phyloP scores from a whole-genome alignment of 345 rosid species.

The Citrus medica region DNA sequence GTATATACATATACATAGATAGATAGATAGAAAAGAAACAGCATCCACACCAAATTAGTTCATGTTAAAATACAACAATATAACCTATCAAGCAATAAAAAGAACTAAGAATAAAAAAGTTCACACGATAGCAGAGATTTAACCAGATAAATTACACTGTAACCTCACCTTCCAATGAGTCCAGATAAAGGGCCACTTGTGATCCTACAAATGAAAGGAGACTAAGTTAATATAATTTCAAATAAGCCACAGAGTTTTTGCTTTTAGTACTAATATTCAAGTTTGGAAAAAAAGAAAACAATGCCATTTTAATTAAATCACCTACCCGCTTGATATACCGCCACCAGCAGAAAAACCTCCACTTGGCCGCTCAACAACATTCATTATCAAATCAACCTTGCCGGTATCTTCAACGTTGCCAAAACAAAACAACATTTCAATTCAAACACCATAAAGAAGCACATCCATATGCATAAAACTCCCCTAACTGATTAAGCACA shows the following conservation, averaged over 20 bases:
- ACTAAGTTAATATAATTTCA: neutral
- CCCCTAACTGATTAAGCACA: neutral
- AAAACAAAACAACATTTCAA: conserved; percentile 5
- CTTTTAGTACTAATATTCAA: neutral
- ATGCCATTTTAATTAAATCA: conserved; percentile 9
- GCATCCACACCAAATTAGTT: no score
- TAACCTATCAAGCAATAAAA: neutral
- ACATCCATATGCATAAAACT: neutral
- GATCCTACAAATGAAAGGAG: conserved; percentile 52
- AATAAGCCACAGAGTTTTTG: neutral
- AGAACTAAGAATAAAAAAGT: neutral
- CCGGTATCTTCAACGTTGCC: conserved; percentile 51
- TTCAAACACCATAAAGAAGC: neutral
- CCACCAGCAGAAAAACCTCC: conserved; percentile 99
- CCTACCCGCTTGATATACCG: conserved; percentile 95
- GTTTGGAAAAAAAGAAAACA: neutral
- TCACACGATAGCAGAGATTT: neutral
- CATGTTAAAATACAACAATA: neutral
- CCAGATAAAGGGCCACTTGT: conserved; percentile 94
- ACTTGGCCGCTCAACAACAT: conserved; percentile 94
- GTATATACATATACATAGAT: neutral
- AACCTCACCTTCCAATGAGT: conserved; percentile 82
- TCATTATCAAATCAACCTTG: conserved; percentile 93
- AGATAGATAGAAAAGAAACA: no score
- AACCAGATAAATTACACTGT: conserved; percentile 1